Evolutionary conservation across 345 rosid species (phyloP).

Genomic region (Arabis hirsuta): DNA sequence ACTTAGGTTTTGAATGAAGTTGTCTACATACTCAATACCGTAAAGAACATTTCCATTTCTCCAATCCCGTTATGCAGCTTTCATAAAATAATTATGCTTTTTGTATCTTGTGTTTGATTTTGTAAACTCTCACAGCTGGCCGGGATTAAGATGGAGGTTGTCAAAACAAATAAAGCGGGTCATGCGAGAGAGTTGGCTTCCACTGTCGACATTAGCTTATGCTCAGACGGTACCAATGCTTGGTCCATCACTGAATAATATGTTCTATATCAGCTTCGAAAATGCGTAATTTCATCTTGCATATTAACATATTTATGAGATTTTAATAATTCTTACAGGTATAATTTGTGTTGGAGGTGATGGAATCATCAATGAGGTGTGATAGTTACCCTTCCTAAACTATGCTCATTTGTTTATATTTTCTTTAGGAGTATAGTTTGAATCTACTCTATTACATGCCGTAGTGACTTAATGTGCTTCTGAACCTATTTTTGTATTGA

Average conservation of each 20-base stretch:
- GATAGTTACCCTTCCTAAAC: slow-evolving; percentile 38
- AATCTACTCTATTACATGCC: slow-evolving; percentile 13
- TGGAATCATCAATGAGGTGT: slow-evolving; percentile 96
- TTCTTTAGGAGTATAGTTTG: slow-evolving; percentile 14
- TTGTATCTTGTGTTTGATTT: slow-evolving; percentile 19
- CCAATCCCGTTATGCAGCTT: slow-evolving; percentile 10
- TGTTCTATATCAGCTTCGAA: slow-evolving; percentile 21
- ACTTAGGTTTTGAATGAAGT: slow-evolving; percentile 12
- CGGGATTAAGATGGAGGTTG: slow-evolving; percentile 92
- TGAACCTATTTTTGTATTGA: slow-evolving; percentile 26
- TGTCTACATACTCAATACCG: background rate
- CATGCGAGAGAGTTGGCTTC: slow-evolving; percentile 89
- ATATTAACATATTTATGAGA: slow-evolving; percentile 27
- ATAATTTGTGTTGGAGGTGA: slow-evolving; percentile 98
- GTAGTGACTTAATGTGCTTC: background rate
- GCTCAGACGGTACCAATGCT: slow-evolving; percentile 79
- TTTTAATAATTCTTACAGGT: slow-evolving; percentile 55
- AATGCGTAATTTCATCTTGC: slow-evolving; percentile 17
- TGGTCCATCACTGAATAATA: slow-evolving; percentile 27
- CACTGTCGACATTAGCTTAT: slow-evolving; percentile 79
- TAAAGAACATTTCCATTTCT: slow-evolving; percentile 4
- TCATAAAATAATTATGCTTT: background rate
- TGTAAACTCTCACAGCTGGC: slow-evolving; percentile 77
- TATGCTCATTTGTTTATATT: slow-evolving; percentile 11
- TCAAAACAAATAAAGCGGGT: slow-evolving; percentile 88